Evolutionary conservation across 768 basidiomycete species (phyloP).

Genomic region (Lentinula boryana): DNA sequence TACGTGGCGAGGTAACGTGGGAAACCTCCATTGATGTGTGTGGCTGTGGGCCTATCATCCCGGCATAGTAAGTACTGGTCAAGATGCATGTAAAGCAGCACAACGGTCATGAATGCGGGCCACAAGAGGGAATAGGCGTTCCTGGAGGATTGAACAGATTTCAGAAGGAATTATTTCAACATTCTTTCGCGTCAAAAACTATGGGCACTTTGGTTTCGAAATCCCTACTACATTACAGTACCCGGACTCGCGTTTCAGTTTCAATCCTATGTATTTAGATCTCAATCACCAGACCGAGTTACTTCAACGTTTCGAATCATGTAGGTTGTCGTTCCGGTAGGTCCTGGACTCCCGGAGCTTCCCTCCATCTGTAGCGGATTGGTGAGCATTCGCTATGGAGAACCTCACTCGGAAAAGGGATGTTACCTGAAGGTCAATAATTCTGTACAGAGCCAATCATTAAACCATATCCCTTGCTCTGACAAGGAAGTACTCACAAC

Average conservation of each 20-base stretch:
- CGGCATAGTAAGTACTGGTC: not conserved
- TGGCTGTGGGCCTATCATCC: not conserved
- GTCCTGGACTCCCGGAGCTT: slow-evolving; percentile 37
- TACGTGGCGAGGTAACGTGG: not conserved
- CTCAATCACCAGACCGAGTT: slow-evolving; percentile 27
- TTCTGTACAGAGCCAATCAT: slow-evolving; percentile 19
- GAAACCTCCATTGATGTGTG: not conserved
- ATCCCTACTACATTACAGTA: no score
- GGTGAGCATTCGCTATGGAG: not conserved
- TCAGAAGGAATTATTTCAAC: no score
- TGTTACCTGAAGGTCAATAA: slow-evolving; percentile 34
- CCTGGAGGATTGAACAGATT: no score
- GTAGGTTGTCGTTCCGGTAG: slow-evolving; percentile 33
- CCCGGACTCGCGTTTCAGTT: no score
- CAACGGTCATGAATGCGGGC: no score
- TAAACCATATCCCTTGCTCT: not conserved
- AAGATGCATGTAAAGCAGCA: no score
- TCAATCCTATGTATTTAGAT: not conserved
- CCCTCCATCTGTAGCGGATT: slow-evolving; percentile 33
- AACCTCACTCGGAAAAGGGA: no score
- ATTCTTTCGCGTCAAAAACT: no score
- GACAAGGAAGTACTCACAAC: slow-evolving; percentile 24
- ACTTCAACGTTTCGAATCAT: slow-evolving; percentile 34
- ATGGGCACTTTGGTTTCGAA: no score
- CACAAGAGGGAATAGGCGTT: no score